phyloP scores from a whole-genome alignment of 2,329 filamentous ascomycete species.

The Monilinia laxa region DNA sequence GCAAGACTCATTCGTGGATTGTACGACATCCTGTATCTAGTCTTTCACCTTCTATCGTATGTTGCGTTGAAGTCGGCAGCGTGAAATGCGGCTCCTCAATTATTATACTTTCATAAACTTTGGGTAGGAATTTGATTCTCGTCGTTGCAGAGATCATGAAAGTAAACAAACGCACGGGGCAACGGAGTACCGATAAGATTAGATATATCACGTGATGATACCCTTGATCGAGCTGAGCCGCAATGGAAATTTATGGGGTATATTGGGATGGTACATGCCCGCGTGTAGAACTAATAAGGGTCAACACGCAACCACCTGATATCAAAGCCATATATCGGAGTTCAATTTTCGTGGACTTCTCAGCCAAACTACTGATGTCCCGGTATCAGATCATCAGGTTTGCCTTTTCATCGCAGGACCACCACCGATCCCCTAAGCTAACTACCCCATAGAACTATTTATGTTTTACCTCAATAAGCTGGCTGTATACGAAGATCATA shows the following conservation, averaged over 20 bases:
- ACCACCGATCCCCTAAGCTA: neutral
- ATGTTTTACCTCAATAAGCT: neutral
- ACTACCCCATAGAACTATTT: neutral
- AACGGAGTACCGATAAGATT: constrained; percentile 18
- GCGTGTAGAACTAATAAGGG: neutral
- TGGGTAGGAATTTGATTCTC: constrained; percentile 4
- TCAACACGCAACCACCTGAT: neutral
- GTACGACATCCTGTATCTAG: constrained; percentile 46
- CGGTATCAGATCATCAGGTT: neutral
- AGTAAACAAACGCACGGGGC: constrained; percentile 25
- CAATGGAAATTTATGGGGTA: too few relatives aligned
- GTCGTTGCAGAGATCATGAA: constrained; percentile 9
- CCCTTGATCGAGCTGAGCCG: too few relatives aligned
- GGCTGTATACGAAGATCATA: neutral
- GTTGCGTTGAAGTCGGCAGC: neutral
- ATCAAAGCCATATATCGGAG: neutral
- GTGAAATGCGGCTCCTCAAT: neutral
- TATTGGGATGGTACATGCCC: too few relatives aligned
- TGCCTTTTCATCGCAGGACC: neutral
- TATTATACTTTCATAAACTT: neutral
- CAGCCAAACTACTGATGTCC: neutral
- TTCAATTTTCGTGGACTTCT: neutral
- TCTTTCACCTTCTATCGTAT: neutral
- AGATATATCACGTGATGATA: neutral
- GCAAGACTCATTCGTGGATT: constrained; percentile 53